Evolutionary conservation across 306 rosid species (phyloP).

Genomic region (Cicer pinnatifidum): DNA sequence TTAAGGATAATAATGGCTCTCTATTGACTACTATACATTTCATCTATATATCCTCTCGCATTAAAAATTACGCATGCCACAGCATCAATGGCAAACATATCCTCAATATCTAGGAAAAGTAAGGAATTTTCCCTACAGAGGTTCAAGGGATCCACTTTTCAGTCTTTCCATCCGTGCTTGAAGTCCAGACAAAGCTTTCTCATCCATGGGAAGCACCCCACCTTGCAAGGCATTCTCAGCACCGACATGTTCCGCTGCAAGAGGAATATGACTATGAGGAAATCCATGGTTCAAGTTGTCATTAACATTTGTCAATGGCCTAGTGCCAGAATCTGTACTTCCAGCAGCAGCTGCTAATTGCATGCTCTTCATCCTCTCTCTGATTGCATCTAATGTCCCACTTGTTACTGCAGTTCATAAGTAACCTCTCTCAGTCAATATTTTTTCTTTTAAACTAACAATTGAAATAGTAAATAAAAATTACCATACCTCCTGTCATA

Average conservation of each 20-base stretch:
- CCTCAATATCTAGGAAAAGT: conserved; percentile 14
- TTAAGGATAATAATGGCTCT: conserved; percentile 40
- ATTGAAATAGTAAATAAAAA: neutral
- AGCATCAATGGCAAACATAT: conserved; percentile 36
- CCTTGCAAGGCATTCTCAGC: conserved; percentile 65
- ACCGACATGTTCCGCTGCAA: conserved; percentile 53
- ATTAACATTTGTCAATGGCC: conserved; percentile 63
- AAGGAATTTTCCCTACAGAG: conserved; percentile 47
- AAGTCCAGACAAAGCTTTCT: conserved; percentile 93
- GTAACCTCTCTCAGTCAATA: conserved; percentile 38
- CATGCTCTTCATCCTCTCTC: conserved; percentile 98
- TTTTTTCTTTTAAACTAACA: neutral
- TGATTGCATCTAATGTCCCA: conserved; percentile 94
- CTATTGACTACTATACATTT: conserved; percentile 41
- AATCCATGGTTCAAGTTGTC: conserved; percentile 66
- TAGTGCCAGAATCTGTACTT: conserved; percentile 60
- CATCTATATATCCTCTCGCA: conserved; percentile 44
- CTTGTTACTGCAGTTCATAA: conserved; percentile 64
- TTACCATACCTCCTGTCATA: conserved; percentile 72
- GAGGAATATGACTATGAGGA: conserved; percentile 62
- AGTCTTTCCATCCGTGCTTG: conserved; percentile 99
- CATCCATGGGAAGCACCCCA: conserved; percentile 92
- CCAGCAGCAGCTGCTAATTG: conserved; percentile 86
- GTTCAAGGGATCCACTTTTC: conserved; percentile 88
- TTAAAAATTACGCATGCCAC: conserved; percentile 38